Base-by-base conservation (phyloP, 2,329 filamentous ascomycete species). In the Paracoccidioides lutzii region DNA sequence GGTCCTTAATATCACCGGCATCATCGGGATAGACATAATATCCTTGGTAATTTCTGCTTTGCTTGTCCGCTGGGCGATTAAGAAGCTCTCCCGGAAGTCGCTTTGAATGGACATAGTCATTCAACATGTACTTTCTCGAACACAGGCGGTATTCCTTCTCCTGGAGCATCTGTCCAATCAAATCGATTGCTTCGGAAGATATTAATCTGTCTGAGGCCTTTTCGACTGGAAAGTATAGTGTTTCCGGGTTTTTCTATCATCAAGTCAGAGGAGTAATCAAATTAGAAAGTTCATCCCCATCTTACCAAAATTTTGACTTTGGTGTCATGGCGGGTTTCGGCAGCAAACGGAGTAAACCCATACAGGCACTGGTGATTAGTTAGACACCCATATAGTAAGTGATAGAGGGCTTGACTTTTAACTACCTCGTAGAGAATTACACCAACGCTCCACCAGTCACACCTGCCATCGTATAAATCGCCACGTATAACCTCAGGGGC, bases 371-470 rank as follows among this genome's bases (percentile, higher is more conserved):
- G 45, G n/a, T 12, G 42, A 10, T 40, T 5, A 9, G 49, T 50
- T 28, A 32, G 5, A 32, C 37, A 52, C 22, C n/a, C 35, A 40
- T 53, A 37, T 53, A 37, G n/a, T 15, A 10, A 15, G 14, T 38
- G 14, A 54, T 45, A 53, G 14, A 40, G 48, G 30, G 3, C 6
- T 33, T 7, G 43, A n/a, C 12, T 15, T 15, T 15, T 9, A 60
- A 66, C 55, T 63, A 80, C 80, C 70, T 97, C 91, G 65, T 88
- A 97, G 56, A 97, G 72, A 66, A 97, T 96, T 66, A 97, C 83
- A 54, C 90, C 91, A 63, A 97, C 81, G 71, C 90, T 96, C 91
- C 88, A 97, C 89, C 81, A 97, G 71, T 97, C 91, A 71, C 91
- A 97, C 65, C 91, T 80, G 35, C 88, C 91, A 71, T 97, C 93